Evolutionary conservation across 2,329 filamentous ascomycete genomes (phyloP), one percentile per base, ranked within the genome.

Genomic region (Aspergillus neotritici): DNA sequence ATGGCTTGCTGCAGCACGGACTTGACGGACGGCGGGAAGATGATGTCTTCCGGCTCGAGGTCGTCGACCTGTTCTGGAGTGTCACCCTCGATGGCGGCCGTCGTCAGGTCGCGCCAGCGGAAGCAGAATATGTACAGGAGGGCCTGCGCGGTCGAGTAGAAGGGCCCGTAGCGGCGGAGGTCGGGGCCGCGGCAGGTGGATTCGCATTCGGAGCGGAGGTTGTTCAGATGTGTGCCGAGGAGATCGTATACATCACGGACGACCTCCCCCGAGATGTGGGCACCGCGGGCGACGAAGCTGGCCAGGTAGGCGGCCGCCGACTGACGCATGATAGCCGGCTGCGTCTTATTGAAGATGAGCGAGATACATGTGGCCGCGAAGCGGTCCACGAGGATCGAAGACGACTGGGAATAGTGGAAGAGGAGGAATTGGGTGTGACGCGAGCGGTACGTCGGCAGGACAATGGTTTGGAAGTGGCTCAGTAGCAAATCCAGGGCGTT

Each of bases 51-150:
- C 3, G 82, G 47, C 30, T 79, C 72, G 8, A 75, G 68, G 34
- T 80, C 75, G 33, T 77, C 69, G n/a, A 74, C 65, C 37, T 69
- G 68, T 35, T 74, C 68, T 12, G 82, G 75, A 1, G 78, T 62
- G 40, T 80, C 76, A 34, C 74, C 71, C 16, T 76, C 71, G 16
- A 64, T 62, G 11, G 77, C 69, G 11, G 84, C 78, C 3, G 77
- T 78, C 2, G 78, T 84, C 36, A 98, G 75, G 59, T 97, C 91
- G 48, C 88, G 84, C 93, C 93, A 98, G 43, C 93, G 83, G 74
- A 98, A 98, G 72, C 93, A 98, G 68, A 94, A 96, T 46, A 94
- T 91, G 70, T 96, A 96, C 16, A 96, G 78, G 3, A 94, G 74
- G 1, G 89, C 89, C 65, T 96, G 90, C n/a, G 86, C 82, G 37